Percentiles rank a stretch among this genome's conserved stretches.
These are phyloP conservation scores for Boletus hoseneyae DNA, from an alignment of 1,284 basidiomycete genomes.

Conservation along the genomic window DNA sequence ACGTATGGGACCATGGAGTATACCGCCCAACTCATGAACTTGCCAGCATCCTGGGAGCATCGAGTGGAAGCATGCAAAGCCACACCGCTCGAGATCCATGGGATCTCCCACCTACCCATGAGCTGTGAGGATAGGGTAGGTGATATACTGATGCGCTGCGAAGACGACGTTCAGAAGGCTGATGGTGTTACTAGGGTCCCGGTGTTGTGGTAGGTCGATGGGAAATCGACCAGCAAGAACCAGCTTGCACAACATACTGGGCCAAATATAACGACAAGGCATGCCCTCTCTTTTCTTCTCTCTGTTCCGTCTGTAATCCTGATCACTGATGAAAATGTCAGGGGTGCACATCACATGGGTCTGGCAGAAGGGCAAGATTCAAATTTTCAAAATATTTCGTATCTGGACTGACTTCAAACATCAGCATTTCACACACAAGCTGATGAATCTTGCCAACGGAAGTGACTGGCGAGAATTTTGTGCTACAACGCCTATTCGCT, in stretches of 20 bases:
- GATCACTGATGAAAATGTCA: conserved; percentile 5
- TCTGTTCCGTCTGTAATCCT: background rate
- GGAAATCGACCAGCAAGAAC: conserved; percentile 21
- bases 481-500: conserved; percentile 24
- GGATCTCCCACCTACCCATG: conserved; percentile 17
- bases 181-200: conserved; percentile 17
- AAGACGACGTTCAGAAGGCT: background rate
- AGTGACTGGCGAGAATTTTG: conserved; percentile 27
- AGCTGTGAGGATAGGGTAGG: conserved; percentile 25
- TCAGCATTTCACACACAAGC: conserved; percentile 17
- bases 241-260: conserved; percentile 25
- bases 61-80: conserved; percentile 21
- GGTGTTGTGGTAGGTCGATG: conserved; percentile 21
- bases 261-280: conserved; percentile 21
- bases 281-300: background rate
- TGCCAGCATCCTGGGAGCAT: conserved; percentile 17
- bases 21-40: conserved; percentile 21
- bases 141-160: no score
- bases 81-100: conserved; percentile 22
- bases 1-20: conserved; percentile 27
- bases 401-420: background rate
- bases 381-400: no score
- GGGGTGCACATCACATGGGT: conserved; percentile 28
- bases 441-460: conserved; percentile 21
- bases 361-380: conserved; percentile 19